Percentiles rank a stretch among this genome's conserved stretches.
These are phyloP conservation scores for Fomitopsis betulina DNA, from an alignment of 1,284 basidiomycete species.

Conservation along the genomic window DNA sequence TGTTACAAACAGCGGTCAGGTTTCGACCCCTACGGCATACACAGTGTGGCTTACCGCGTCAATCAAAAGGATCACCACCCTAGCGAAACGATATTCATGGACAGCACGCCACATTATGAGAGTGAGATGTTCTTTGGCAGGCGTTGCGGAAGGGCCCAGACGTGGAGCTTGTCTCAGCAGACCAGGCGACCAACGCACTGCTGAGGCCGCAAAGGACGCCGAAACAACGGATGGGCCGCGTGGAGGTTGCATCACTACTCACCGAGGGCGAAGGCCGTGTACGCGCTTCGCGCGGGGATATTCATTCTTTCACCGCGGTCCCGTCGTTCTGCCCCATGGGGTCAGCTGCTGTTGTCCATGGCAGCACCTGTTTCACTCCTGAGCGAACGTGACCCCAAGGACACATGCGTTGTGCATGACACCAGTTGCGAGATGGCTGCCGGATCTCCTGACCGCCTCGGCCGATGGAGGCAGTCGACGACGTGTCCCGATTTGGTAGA, in stretches of 20 bases:
- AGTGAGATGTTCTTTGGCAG: background rate
- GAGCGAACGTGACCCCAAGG: background rate
- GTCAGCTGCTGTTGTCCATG: background rate
- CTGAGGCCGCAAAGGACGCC: background rate
- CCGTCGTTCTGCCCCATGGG: background rate
- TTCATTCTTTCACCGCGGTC: background rate
- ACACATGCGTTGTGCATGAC: background rate
- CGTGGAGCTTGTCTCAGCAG: too few relatives aligned
- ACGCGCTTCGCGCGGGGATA: background rate
- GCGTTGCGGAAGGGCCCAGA: too few relatives aligned
- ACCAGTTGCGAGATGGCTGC: background rate
- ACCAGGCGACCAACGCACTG: too few relatives aligned
- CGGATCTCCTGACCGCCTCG: background rate
- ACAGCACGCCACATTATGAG: background rate
- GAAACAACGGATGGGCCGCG: too few relatives aligned
- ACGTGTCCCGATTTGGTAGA: background rate
- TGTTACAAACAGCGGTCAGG: too few relatives aligned
- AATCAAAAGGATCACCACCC: background rate
- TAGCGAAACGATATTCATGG: background rate
- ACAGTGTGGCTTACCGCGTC: background rate
- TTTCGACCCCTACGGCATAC: too few relatives aligned
- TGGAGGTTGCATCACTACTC: background rate
- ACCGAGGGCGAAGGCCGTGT: background rate
- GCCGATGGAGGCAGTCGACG: background rate
- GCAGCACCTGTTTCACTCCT: background rate